These are phyloP conservation scores for Pythium phragmiticola DNA, from an alignment of 352 stramenopile genomes.

Conservation along the genomic window DNA sequence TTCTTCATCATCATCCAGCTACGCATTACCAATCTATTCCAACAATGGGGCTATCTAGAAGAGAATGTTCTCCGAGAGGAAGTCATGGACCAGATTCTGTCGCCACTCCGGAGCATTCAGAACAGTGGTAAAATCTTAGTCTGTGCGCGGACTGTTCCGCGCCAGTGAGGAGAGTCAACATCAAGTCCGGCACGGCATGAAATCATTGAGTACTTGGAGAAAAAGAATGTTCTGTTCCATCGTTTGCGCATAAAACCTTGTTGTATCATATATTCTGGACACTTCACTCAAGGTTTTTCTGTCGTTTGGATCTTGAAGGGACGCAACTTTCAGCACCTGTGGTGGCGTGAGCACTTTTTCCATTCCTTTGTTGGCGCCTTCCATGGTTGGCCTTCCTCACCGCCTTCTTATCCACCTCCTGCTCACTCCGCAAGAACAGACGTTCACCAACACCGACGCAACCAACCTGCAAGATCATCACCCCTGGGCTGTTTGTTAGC, in stretches of 20 bases:
- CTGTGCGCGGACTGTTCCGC: conserved; percentile 6
- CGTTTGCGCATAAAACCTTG: conserved; percentile 1
- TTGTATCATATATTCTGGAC: not conserved
- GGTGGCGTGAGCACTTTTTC: conserved; percentile 20
- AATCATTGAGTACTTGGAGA: not conserved
- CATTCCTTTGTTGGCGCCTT: conserved; percentile 7
- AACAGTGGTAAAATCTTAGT: conserved; percentile 9
- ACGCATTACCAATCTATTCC: not conserved
- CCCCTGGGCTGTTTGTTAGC: not conserved
- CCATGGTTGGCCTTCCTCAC: conserved; percentile 1
- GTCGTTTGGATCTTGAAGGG: conserved; percentile 14
- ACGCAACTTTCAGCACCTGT: conserved; percentile 3
- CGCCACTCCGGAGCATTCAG: not conserved
- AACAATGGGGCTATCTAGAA: not conserved
- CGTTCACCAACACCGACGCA: not conserved
- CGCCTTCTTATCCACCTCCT: conserved; percentile 5
- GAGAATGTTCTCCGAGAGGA: conserved; percentile 6
- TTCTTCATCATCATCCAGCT: not conserved
- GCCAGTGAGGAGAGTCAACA: not conserved
- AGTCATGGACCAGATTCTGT: not conserved
- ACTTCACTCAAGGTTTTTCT: conserved; percentile 19
- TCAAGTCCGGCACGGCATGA: not conserved
- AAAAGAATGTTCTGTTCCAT: conserved; percentile 8
- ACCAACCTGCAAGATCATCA: not conserved
- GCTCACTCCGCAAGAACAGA: conserved; percentile 14